Evolutionary conservation across 2,329 filamentous ascomycete species (phyloP).

Genomic region (Helicocarpus griseus): DNA sequence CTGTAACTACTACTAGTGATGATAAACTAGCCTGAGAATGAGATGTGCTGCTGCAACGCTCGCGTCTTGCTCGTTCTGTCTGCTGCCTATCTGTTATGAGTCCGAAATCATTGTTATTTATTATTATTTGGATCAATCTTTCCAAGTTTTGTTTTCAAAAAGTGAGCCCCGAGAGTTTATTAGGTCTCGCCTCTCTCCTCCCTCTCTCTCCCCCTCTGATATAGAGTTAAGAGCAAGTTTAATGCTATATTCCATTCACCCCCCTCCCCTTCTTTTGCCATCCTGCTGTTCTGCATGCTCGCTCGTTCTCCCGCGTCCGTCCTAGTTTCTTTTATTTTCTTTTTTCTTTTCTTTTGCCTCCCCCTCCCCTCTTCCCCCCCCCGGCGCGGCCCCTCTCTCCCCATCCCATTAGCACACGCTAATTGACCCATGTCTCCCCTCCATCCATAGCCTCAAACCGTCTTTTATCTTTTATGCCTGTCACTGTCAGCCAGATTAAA

Average conservation of each 20-base stretch:
- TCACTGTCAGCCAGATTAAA: not conserved
- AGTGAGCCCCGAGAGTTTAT: not conserved
- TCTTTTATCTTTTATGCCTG: conserved; percentile 1
- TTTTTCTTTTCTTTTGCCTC: not conserved
- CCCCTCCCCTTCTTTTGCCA: not conserved
- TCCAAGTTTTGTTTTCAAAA: not conserved
- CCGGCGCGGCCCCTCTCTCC: not conserved
- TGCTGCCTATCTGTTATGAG: too few relatives aligned
- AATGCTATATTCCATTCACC: too few relatives aligned
- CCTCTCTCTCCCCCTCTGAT: not conserved
- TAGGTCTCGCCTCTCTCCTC: too few relatives aligned
- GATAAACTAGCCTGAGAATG: not conserved
- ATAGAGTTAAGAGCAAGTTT: not conserved
- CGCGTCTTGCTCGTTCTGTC: not conserved
- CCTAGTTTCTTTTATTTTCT: not conserved
- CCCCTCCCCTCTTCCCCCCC: not conserved
- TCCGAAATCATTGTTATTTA: not conserved
- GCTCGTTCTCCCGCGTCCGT: not conserved
- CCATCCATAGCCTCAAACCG: not conserved
- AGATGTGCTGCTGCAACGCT: not conserved
- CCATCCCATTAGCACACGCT: not conserved
- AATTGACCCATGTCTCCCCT: not conserved
- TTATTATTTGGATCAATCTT: too few relatives aligned
- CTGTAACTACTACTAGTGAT: not conserved
- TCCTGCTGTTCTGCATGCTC: not conserved